A percentile compares a stretch with the other conserved stretches of the same genome.
phyloP scores from a whole-genome alignment of 495 filamentous ascomycete genomes.

The Extremus antarcticus region DNA sequence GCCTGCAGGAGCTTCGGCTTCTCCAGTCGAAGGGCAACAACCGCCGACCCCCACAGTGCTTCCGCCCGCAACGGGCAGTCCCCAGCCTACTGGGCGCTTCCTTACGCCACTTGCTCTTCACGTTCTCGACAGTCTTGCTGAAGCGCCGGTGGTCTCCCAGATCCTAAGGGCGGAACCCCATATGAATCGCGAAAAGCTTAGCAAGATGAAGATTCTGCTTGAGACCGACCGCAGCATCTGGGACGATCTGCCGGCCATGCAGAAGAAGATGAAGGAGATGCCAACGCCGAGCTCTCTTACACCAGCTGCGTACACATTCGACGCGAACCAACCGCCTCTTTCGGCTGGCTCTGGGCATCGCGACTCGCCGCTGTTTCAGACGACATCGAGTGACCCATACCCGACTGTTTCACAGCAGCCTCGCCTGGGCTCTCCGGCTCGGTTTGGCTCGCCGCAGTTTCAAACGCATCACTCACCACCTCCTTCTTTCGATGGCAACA shows the following conservation, averaged over 20 bases:
- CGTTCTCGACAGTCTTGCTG: slow-evolving; percentile 13
- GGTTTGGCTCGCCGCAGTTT: background rate
- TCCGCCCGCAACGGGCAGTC: background rate
- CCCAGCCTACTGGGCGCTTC: slow-evolving; percentile 2
- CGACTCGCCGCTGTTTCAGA: slow-evolving; percentile 7
- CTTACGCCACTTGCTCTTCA: slow-evolving; percentile 16
- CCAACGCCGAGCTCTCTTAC: slow-evolving; percentile 5
- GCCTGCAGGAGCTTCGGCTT: slow-evolving; percentile 9
- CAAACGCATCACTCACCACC: slow-evolving; percentile 1
- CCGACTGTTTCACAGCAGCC: background rate
- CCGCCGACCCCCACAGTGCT: slow-evolving; percentile 1
- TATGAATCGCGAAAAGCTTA: slow-evolving; percentile 22
- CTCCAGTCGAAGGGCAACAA: slow-evolving; percentile 4
- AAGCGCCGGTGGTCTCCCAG: slow-evolving; percentile 16
- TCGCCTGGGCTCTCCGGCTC: slow-evolving; percentile 11
- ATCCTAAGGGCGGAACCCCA: slow-evolving; percentile 16
- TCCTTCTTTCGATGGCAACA: slow-evolving; percentile 12
- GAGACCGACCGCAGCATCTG: slow-evolving; percentile 6
- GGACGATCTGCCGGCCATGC: slow-evolving; percentile 11
- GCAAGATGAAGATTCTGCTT: slow-evolving; percentile 15
- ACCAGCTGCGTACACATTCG: slow-evolving; percentile 7
- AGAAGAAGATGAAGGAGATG: slow-evolving; percentile 7
- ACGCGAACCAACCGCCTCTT: background rate
- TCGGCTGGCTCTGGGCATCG: background rate
- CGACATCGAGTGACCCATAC: background rate